phyloP scores from a whole-genome alignment of 495 filamentous ascomycete genomes.

The Tuber melanosporum region DNA sequence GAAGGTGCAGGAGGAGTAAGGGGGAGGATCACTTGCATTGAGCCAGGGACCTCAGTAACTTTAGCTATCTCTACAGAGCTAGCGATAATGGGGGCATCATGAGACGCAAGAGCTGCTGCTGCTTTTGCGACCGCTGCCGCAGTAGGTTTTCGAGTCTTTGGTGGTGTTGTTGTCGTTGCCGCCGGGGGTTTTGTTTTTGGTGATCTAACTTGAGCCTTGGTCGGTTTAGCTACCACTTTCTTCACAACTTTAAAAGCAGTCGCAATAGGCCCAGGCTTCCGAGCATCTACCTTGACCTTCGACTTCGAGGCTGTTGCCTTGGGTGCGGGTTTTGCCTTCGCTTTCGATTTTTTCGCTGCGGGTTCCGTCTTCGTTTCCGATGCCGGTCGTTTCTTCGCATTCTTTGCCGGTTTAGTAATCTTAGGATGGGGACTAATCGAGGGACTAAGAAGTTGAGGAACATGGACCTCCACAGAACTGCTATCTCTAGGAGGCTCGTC shows the following conservation, averaged over 20 bases:
- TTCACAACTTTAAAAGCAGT: conserved; percentile 31
- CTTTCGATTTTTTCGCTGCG: conserved; percentile 21
- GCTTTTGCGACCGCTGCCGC: conserved; percentile 11
- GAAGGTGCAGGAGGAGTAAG: neutral
- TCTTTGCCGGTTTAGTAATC: conserved; percentile 11
- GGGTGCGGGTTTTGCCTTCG: conserved; percentile 11
- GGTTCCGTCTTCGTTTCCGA: conserved; percentile 21
- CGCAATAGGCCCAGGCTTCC: conserved; percentile 26
- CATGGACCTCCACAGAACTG: conserved; percentile 31
- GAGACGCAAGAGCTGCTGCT: neutral
- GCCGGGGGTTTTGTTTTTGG: neutral
- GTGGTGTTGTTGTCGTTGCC: conserved; percentile 17
- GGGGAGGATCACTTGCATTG: neutral
- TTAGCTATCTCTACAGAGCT: neutral
- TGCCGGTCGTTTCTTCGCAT: conserved; percentile 22
- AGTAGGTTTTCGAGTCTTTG: conserved; percentile 18
- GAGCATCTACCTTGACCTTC: conserved; percentile 20
- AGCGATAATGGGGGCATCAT: neutral
- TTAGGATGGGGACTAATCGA: conserved; percentile 34
- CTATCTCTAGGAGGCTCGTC: conserved; percentile 19
- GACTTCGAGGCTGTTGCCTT: conserved; percentile 1
- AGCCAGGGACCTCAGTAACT: neutral
- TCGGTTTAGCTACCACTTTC: conserved; percentile 11
- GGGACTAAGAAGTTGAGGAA: conserved; percentile 31
- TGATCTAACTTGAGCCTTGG: conserved; percentile 8